Evolutionary conservation across 352 stramenopile species (phyloP).

Genomic region (Phytophthora constricta): DNA sequence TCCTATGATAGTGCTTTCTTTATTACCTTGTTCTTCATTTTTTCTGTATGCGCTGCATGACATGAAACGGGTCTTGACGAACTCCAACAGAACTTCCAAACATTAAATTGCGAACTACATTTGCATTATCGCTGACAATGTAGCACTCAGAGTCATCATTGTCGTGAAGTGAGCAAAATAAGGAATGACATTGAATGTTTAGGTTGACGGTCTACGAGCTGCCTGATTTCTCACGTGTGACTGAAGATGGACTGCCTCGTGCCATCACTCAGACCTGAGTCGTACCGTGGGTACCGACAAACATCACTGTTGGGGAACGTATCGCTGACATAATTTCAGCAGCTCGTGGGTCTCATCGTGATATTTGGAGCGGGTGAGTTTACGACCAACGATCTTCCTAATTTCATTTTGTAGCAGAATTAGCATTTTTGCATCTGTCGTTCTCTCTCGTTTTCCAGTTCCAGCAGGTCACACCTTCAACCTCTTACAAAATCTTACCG

Average conservation of each 20-base stretch:
- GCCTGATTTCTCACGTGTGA: no score
- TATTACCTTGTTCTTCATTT: slow-evolving; percentile 15
- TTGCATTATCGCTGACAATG: slow-evolving; percentile 7
- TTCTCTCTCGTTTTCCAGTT: slow-evolving; percentile 6
- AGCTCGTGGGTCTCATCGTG: slow-evolving; percentile 3
- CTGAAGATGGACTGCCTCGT: no score
- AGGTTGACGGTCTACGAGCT: no score
- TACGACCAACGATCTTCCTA: slow-evolving; percentile 3
- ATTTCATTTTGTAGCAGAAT: slow-evolving; percentile 18
- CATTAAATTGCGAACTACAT: background rate
- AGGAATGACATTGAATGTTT: no score
- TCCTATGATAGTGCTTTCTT: slow-evolving; percentile 1
- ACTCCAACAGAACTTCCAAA: background rate
- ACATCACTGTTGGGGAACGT: no score
- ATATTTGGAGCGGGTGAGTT: background rate
- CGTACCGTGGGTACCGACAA: no score
- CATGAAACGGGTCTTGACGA: slow-evolving; percentile 13
- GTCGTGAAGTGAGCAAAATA: no score
- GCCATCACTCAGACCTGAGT: no score
- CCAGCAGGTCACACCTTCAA: slow-evolving; percentile 5
- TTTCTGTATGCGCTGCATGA: slow-evolving; percentile 13
- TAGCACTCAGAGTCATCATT: background rate
- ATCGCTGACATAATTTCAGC: background rate
- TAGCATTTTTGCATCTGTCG: slow-evolving; percentile 14
- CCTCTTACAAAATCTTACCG: slow-evolving; percentile 4